These are phyloP conservation scores for Rhizopus arrhizus DNA, from an alignment of 371 early-diverging fungal species.

Conservation along the genomic window DNA sequence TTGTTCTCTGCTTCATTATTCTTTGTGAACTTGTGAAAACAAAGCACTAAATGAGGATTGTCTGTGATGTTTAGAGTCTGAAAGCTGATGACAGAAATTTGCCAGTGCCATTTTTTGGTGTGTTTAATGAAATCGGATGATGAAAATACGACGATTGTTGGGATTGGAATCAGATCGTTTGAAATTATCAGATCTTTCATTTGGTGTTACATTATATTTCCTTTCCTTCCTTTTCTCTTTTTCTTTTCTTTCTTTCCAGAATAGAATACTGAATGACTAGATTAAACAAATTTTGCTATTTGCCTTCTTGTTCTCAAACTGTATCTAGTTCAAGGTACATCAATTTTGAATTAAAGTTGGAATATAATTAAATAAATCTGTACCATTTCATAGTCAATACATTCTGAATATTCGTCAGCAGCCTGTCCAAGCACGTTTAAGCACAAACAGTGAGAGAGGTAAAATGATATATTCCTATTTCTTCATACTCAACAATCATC, in stretches of 20 bases:
- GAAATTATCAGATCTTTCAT: conserved; percentile 33
- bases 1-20: no score
- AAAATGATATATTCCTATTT: background rate
- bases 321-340: background rate
- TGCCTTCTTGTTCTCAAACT: background rate
- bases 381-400: conserved; percentile 1
- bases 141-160: conserved; percentile 9
- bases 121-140: conserved; percentile 12
- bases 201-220: conserved; percentile 16
- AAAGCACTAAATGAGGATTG: no score
- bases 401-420: conserved; percentile 40
- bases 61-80: no score
- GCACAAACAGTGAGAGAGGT: conserved; percentile 43
- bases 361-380: background rate
- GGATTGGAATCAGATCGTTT: conserved; percentile 16
- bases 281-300: background rate
- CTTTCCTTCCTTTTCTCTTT: conserved; percentile 16
- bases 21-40: no score
- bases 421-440: conserved; percentile 40
- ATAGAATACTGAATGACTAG: background rate
- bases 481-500: background rate
- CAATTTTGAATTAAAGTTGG: background rate
- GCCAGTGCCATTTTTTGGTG: no score
- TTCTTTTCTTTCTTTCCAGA: background rate
- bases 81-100: no score